Percentiles rank a stretch among this genome's conserved stretches.
These are phyloP conservation scores for Penicillium sp. DNA, from an alignment of 2,329 filamentous ascomycete genomes.

Conservation along the genomic window DNA sequence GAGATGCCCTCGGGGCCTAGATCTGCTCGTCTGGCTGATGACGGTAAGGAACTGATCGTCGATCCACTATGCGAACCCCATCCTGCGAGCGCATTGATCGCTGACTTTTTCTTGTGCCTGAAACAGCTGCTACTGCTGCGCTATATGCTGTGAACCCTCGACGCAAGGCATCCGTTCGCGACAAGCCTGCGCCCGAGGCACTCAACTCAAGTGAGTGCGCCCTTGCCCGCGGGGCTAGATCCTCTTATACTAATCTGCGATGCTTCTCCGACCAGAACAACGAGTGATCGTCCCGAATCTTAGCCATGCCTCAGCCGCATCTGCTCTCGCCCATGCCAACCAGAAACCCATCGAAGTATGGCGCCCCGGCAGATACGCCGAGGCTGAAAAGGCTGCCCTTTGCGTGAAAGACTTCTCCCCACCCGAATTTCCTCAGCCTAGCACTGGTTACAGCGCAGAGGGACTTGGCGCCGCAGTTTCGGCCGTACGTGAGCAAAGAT, in stretches of 20 bases:
- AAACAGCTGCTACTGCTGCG: constrained; percentile 59
- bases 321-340: constrained; percentile 70
- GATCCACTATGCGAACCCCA: not conserved
- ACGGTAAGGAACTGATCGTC: constrained; percentile 29
- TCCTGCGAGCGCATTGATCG: not conserved
- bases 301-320: constrained; percentile 62
- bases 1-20: constrained; percentile 24
- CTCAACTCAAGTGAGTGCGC: constrained; percentile 24
- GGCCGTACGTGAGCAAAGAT: constrained; percentile 45
- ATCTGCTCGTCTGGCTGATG: constrained; percentile 33
- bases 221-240: not conserved
- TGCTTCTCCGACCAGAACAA: constrained; percentile 18
- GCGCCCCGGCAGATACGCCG: constrained; percentile 62
- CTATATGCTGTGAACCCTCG: constrained; percentile 53
- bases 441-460: constrained; percentile 59
- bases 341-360: constrained; percentile 64
- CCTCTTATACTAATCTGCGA: constrained; percentile 4
- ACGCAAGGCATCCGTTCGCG: constrained; percentile 30
- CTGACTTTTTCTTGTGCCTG: constrained; percentile 9
- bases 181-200: constrained; percentile 18
- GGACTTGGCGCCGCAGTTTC: constrained; percentile 73
- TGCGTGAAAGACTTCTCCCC: constrained; percentile 59
- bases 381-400: constrained; percentile 59
- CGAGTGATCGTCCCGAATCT: constrained; percentile 53
- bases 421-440: constrained; percentile 18